Base-by-base conservation (phyloP, 116 monocot species). In the Thalassia testudinum region DNA sequence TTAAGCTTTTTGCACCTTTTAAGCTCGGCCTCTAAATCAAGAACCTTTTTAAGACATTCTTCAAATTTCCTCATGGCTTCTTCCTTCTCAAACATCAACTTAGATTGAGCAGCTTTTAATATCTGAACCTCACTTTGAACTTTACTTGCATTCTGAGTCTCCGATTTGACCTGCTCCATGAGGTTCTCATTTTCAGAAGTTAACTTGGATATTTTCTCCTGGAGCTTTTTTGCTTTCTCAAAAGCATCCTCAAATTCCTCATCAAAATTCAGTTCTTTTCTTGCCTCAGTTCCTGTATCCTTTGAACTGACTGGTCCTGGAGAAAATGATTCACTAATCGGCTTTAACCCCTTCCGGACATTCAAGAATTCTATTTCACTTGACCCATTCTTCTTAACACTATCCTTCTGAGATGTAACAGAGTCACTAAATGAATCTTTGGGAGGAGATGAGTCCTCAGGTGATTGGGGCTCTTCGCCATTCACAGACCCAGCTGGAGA, bases 11-110 rank as follows among this genome's bases (percentile, higher is more conserved):
- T 52, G 44, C 70, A 84, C 64, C 34, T 21, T 27, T 54, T 61
- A 24, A 75, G 60, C 44, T 75, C 54, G 43, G 59, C 17, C 55
- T 79, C 74, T 50, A 73, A 49, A 24, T 27, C 34, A 42, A 52
- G 26, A 25, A 81, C 62, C 61, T 55, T 78, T 57, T 72, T 72
- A 26, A 59, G 17, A n/a, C 60, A 75, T 25, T 54, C 29, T 69
- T 63, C 62, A 54, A 65, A 75, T 43, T 78, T 62, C 22, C 52
- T 18, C 47, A 70, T 27, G 56, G 75, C 49, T 40, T 60, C 69
- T 37, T 87, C 78, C 65, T 66, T 87, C 54, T 78, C 78, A 44
- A 62, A 23, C 26, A 70, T 58, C 20, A 72, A 53, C 38, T 53
- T 59, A 44, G 62, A 62, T 1, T 77, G 54, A 12, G 43, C 51